Percentiles rank a stretch among this genome's conserved stretches.
Evolutionary conservation across 208 protist species (phyloP).

Genomic region (Leishmania mexicana): DNA sequence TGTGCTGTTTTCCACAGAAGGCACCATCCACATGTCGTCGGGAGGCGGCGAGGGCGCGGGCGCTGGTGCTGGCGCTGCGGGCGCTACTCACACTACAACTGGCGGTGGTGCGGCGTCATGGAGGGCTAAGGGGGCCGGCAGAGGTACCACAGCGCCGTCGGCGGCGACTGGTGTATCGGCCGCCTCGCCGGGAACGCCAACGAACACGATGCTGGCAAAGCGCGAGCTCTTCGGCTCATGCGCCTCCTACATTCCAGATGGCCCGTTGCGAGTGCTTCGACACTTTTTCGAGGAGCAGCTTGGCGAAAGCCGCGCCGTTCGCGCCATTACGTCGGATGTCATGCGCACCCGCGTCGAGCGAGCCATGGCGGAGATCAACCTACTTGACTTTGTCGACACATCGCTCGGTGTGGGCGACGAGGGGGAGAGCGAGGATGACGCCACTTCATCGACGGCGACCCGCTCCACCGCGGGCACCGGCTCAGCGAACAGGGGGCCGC

Average conservation of each 20-base stretch:
- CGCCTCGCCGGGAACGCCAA: slow-evolving; percentile 5
- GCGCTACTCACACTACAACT: neutral
- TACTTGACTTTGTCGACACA: slow-evolving; percentile 51
- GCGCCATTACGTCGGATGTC: slow-evolving; percentile 57
- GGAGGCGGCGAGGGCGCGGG: slow-evolving; percentile 8
- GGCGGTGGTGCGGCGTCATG: slow-evolving; percentile 17
- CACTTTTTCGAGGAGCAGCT: slow-evolving; percentile 65
- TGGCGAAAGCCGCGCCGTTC: slow-evolving; percentile 53
- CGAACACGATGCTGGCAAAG: slow-evolving; percentile 24
- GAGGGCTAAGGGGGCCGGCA: slow-evolving; percentile 21
- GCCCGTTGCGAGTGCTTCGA: slow-evolving; percentile 54
- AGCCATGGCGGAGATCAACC: slow-evolving; percentile 55
- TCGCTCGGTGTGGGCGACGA: slow-evolving; percentile 37
- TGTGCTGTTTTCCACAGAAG: slow-evolving; percentile 30
- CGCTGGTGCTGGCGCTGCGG: neutral
- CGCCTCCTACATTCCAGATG: slow-evolving; percentile 41
- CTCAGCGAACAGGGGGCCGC: neutral
- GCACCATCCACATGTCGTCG: slow-evolving; percentile 18
- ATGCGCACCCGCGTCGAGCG: slow-evolving; percentile 75
- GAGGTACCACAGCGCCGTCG: slow-evolving; percentile 2
- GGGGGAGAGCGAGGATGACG: slow-evolving; percentile 50
- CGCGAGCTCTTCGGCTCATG: slow-evolving; percentile 22
- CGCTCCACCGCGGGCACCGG: neutral
- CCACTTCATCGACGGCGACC: slow-evolving; percentile 7
- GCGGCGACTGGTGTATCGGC: slow-evolving; percentile 4